Evolutionary conservation across 2,329 filamentous ascomycete species (phyloP), one percentile per base, ranked within the genome.

Genomic region (Lecanicillium sp.): DNA sequence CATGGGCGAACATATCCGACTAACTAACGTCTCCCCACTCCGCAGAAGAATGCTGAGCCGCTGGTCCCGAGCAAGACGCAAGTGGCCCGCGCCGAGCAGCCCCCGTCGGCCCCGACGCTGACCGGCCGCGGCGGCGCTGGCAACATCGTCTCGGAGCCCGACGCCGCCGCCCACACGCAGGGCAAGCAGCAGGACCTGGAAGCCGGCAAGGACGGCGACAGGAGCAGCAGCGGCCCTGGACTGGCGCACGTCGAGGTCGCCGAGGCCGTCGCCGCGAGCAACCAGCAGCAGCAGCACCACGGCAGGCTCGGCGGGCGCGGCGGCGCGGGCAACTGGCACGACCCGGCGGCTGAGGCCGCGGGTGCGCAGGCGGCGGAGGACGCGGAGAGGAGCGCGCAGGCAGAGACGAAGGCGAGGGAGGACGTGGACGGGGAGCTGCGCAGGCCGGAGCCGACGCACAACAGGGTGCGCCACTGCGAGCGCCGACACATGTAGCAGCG

Each of bases 71-170:
- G 26, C 44, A 40, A 32, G 27, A 40, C 15, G 11, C 37, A 27
- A 11, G 9, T 29, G 29, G 44, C 37, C 15, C 11, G 21, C 37
- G 44, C 44, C 17, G 38, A 27, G 15, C 44, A 41, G 23, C 36
- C 36, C 4, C 36, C 44, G 2, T 35, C 37, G 29, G 37, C 37
- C 2, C 44, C 44, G 21, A 26, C 37, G n/a, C 23, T 48, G 55
- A 71, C 67, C 26, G 77, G 77, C 44, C 72, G 77, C 49, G 77
- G 77, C 50, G 77, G 77, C 20, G 74, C 76, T 1, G 77, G 77
- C 15, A 81, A 81, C 62, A 75, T 72, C 54, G 55, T 67, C 35
- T 48, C 44, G 21, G 64, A 67, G 29, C 50, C 59, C 23, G 50
- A 59, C 23, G 53, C 59, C 8, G 51, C 58, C 14, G 57, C 55